These are phyloP conservation scores for Rosa multiflora DNA, from an alignment of 306 rosid species.

Conservation along the genomic window DNA sequence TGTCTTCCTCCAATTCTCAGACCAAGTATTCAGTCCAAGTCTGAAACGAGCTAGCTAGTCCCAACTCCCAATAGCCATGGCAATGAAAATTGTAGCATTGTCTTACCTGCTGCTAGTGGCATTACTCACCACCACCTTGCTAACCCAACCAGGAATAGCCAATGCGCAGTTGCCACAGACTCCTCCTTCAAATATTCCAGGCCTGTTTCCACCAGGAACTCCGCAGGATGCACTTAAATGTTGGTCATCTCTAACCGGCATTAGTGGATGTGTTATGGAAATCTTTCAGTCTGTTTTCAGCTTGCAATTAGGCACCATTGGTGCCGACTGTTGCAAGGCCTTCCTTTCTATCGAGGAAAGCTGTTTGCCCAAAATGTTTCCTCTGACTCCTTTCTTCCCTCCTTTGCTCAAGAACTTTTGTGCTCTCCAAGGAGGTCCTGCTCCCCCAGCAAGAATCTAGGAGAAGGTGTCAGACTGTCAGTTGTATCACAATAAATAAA, in stretches of 20 bases:
- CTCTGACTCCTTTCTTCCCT: conserved; percentile 12
- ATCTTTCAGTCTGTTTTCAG: not conserved
- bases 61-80: not conserved
- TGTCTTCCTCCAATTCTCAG: not conserved
- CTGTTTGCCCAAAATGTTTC: conserved; percentile 15
- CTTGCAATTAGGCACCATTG: not conserved
- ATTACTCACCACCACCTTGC: not conserved
- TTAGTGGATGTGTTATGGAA: not conserved
- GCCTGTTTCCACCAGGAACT: not conserved
- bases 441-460: not conserved
- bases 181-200: not conserved
- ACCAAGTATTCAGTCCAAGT: not conserved
- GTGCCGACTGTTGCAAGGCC: not conserved
- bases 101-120: not conserved
- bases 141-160: not conserved
- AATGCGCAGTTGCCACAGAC: not conserved
- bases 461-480: not conserved
- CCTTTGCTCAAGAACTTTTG: conserved; percentile 5
- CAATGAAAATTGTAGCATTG: not conserved
- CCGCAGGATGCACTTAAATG: not conserved
- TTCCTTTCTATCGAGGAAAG: not conserved
- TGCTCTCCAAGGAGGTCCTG: not conserved
- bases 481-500: not conserved
- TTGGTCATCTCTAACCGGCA: not conserved
- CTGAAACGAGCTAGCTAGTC: not conserved